Evolutionary conservation across 179 eudicot genomes (phyloP), one percentile per base, ranked within the genome.

Genomic region (Spergularia azorica): DNA sequence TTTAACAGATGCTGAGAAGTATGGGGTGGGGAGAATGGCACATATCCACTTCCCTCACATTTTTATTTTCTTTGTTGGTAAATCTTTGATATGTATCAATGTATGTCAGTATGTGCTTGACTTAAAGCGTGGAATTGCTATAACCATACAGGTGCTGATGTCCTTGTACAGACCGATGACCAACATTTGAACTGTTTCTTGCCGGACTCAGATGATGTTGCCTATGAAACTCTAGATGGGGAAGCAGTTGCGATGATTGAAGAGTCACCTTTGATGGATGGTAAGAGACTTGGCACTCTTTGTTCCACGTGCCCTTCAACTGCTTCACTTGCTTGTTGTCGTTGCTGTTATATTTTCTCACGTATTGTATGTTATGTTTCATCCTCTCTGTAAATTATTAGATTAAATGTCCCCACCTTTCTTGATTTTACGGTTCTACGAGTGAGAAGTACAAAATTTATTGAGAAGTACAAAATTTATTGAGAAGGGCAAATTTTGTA

Each of bases 201-300:
- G 85, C 86, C 87, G 6, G 88, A 87, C 77, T 57, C 86, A 46
- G 94, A 89, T 38, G 91, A 76, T 78, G 79, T 86, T 75, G 83
- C 77, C 26, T 85, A 82, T 76, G 96, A 84, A 75, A 88, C 83
- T 78, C 81, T 87, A 73, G 97, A 87, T 38, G 92, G 87, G 58
- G 96, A 88, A 70, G 86, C 82, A 66, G 92, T 83, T 43, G 86
- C 88, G 56, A 90, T 89, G 96, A 70, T 83, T 56, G 92, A 89
- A 78, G 91, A 93, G 73, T 67, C 86, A 70, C 87, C 90, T 54
- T 54, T 56, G 72, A 73, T 75, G 51, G 88, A 74, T 60, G 73
- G 81, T 78, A 67, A 15, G 74, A 66, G 50, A 41, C 66, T 2
- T 26, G 63, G 7, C 51, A 16, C 2, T 64, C 0, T 57, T 20